Evolutionary conservation across 192 early-diverging fungal species (phyloP), one percentile per base, ranked within the genome.

Genomic region (Backusella parvicylindrica): DNA sequence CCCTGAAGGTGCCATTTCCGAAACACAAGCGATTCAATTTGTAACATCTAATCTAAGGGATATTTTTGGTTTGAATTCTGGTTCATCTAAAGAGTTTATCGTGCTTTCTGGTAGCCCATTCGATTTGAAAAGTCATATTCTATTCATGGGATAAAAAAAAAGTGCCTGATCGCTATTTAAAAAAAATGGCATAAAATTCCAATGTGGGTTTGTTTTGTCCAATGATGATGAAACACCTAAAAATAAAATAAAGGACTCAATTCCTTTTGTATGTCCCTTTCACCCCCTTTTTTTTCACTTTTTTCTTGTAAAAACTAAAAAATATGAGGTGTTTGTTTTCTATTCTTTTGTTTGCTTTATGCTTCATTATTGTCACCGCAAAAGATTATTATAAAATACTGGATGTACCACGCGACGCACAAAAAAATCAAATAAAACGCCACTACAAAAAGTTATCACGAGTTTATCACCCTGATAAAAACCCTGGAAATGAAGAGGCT

Each of bases 361-460:
- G 43, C n/a, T 66, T 32, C 11, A 47, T 73, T 16, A 31, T 68
- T 56, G 79, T 49, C n/a, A 21, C 38, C 43, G 72, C 79, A 40
- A 73, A 64, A 68, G 79, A 81, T 32, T 81, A 81, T 49, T 81
- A 81, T 50, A 63, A 73, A 67, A 90, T 99, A 38, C 85, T 99
- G 36, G 95, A 91, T 15, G 88, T 99, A 36, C 84, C 88, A n/a
- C 88, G 92, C 41, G 87, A 88, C 40, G 95, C 96, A 3, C 84
- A 88, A 8, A 88, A 89, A 80, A 89, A 87, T 72, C 91, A 97
- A 72, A 99, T 99, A 80, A 97, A 97, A 81, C 94, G 94, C 77
- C 92, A 93, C 33, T 99, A 98, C 87, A 97, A 94, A 75, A 87
- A 90, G 28, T 84, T 96, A 60, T 95, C 95, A 64, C 92, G 92